Percentiles rank a stretch among this genome's conserved stretches.
phyloP scores from a whole-genome alignment of 2,329 filamentous ascomycete genomes.

The Gnomoniopsis sp. region DNA sequence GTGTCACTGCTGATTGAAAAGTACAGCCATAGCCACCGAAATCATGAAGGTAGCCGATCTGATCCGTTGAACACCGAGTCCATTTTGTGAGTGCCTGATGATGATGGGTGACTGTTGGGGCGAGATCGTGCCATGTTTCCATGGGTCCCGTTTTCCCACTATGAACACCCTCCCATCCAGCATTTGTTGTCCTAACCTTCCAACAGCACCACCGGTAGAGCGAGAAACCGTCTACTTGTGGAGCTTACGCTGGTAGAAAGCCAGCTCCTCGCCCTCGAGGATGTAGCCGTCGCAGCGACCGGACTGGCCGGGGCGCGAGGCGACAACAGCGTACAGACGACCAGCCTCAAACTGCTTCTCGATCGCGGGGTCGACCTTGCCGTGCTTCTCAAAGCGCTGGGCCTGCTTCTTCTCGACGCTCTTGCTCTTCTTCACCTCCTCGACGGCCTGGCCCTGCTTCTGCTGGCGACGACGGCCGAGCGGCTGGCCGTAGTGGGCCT shows the following conservation, averaged over 20 bases:
- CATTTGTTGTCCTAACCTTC: not conserved
- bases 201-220: slow-evolving; percentile 5
- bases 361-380: slow-evolving; percentile 89
- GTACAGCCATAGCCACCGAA: slow-evolving; percentile 15
- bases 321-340: slow-evolving; percentile 90
- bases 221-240: slow-evolving; percentile 73
- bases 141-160: slow-evolving; percentile 1
- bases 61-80: slow-evolving; percentile 20
- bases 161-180: slow-evolving; percentile 8
- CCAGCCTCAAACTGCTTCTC: slow-evolving; percentile 99
- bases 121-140: not conserved
- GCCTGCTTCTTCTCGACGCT: slow-evolving; percentile 95
- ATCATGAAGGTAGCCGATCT: slow-evolving; percentile 16
- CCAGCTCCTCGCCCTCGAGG: slow-evolving; percentile 98
- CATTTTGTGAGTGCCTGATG: slow-evolving; percentile 17
- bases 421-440: slow-evolving; percentile 91
- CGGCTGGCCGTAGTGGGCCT: slow-evolving; percentile 95
- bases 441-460: slow-evolving; percentile 62
- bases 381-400: slow-evolving; percentile 72
- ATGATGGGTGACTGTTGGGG: not conserved
- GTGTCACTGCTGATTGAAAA: slow-evolving; percentile 8
- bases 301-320: slow-evolving; percentile 93
- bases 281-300: slow-evolving; percentile 97
- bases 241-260: slow-evolving; percentile 99
- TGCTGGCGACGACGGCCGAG: slow-evolving; percentile 89